phyloP scores from a whole-genome alignment of 2,329 filamentous ascomycete genomes.

The Trichophyton simii region DNA sequence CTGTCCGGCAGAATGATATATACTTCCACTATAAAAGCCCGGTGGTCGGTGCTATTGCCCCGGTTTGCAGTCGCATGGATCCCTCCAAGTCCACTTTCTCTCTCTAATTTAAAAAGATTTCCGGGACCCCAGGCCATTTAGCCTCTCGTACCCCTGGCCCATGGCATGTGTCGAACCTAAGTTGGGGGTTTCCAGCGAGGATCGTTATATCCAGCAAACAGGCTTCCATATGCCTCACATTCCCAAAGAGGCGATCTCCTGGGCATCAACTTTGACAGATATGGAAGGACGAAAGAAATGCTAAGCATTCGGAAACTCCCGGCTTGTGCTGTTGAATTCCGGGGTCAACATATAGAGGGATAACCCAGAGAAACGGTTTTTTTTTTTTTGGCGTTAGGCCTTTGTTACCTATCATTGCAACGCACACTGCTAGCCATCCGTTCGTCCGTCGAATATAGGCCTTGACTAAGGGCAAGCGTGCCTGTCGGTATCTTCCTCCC shows the following conservation, averaged over 20 bases:
- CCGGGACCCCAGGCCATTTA: neutral
- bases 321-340: neutral
- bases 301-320: constrained; percentile 1
- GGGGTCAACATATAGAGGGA: neutral
- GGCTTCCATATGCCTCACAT: neutral
- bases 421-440: neutral
- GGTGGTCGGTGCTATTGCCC: neutral
- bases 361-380: neutral
- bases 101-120: constrained; percentile 1
- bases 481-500: neutral
- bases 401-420: too few relatives aligned
- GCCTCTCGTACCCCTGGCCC: neutral
- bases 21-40: neutral
- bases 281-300: neutral
- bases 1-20: neutral
- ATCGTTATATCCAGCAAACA: neutral
- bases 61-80: neutral
- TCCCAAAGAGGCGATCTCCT: neutral
- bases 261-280: neutral
- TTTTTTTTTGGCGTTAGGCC: too few relatives aligned
- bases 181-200: neutral
- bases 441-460: neutral
- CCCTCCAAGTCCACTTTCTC: neutral
- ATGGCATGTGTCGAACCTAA: neutral
- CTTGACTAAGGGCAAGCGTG: neutral